phyloP scores from a whole-genome alignment of 306 rosid species.

The Cajanus cajan region DNA sequence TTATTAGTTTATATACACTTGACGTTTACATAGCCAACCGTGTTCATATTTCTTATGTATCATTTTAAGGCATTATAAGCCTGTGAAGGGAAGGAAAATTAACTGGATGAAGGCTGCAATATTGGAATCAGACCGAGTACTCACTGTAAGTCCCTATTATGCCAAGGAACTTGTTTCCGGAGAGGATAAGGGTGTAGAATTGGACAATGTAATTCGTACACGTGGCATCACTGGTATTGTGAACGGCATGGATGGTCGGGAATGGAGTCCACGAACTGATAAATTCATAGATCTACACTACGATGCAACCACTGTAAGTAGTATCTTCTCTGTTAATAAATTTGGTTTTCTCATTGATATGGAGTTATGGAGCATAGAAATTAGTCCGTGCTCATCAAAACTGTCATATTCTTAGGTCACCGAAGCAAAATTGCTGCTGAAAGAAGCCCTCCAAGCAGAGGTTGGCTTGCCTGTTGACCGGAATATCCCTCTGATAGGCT shows the following conservation, averaged over 20 bases:
- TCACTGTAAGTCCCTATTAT: slow-evolving; percentile 77
- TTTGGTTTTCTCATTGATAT: neutral
- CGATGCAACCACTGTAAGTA: slow-evolving; percentile 63
- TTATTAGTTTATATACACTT: neutral
- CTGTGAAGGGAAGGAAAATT: slow-evolving; percentile 73
- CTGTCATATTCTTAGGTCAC: slow-evolving; percentile 47
- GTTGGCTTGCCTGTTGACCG: slow-evolving; percentile 83
- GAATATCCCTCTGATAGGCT: slow-evolving; percentile 75
- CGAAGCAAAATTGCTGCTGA: slow-evolving; percentile 66
- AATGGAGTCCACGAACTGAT: slow-evolving; percentile 79
- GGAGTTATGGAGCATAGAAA: neutral
- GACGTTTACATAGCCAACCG: neutral
- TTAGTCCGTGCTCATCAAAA: slow-evolving; percentile 1
- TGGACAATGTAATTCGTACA: slow-evolving; percentile 52
- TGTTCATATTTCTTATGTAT: neutral
- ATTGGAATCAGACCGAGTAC: slow-evolving; percentile 56
- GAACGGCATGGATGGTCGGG: slow-evolving; percentile 82
- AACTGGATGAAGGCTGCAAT: slow-evolving; percentile 90
- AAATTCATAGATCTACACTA: slow-evolving; percentile 49
- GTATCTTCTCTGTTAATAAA: neutral
- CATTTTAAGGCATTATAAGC: slow-evolving; percentile 48
- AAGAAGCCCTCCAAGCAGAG: slow-evolving; percentile 95
- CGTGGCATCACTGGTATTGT: slow-evolving; percentile 53
- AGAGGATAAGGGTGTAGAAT: slow-evolving; percentile 54
- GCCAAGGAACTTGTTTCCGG: slow-evolving; percentile 66